These are phyloP conservation scores for Spathaspora arborariae DNA, from an alignment of 805 yeast species.

Conservation along the genomic window DNA sequence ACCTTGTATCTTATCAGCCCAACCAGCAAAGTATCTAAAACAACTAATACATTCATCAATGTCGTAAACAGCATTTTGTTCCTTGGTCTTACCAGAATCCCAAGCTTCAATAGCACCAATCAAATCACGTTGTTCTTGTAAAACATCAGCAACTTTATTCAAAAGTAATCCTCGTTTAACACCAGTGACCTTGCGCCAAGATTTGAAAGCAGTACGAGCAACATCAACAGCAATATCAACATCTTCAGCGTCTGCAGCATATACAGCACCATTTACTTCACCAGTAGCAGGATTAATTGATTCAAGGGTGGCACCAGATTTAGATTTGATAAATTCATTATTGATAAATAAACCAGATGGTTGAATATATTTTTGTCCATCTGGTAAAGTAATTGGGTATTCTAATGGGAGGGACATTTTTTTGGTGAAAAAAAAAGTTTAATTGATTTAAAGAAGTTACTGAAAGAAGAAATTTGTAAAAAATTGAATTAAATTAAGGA, in stretches of 20 bases:
- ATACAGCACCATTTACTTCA: constrained; percentile 39
- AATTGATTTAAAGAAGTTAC: not conserved
- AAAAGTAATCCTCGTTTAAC: constrained; percentile 37
- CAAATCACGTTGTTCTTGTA: constrained; percentile 30
- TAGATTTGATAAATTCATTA: constrained; percentile 39
- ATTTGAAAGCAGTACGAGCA: constrained; percentile 36
- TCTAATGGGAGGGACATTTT: constrained; percentile 30
- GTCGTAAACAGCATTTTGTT: constrained; percentile 47
- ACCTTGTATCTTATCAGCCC: constrained; percentile 59
- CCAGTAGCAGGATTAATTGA: constrained; percentile 43
- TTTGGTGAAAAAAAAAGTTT: not conserved
- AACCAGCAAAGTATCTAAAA: constrained; percentile 55
- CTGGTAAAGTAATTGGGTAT: constrained; percentile 43
- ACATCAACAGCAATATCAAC: constrained; percentile 39
- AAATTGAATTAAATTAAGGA: not conserved
- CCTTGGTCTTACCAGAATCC: constrained; percentile 47
- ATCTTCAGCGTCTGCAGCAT: constrained; percentile 40
- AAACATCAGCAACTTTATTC: constrained; percentile 33
- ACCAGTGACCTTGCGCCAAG: constrained; percentile 47
- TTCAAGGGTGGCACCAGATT: constrained; percentile 33
- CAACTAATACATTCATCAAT: constrained; percentile 43
- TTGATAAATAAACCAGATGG: constrained; percentile 60
- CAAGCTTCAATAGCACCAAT: constrained; percentile 41
- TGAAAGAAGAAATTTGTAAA: not conserved
- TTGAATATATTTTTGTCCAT: constrained; percentile 46